These are phyloP conservation scores for Gossypium longicalyx DNA, from an alignment of 345 rosid genomes.

Conservation along the genomic window DNA sequence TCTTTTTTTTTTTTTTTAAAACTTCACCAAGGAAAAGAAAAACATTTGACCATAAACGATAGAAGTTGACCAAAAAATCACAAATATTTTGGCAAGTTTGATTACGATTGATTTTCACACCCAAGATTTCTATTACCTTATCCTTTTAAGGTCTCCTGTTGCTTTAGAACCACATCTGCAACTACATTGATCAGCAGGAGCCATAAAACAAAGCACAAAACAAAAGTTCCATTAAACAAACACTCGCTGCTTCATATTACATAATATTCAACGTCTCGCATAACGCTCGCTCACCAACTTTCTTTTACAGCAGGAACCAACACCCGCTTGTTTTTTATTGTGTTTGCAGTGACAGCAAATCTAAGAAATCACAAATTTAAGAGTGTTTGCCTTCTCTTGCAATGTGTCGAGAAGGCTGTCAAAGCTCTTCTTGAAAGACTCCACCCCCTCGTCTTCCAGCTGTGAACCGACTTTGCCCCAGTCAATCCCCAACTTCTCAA, in stretches of 20 bases:
- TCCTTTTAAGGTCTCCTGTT: too few species aligned
- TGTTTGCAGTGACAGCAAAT: conserved; percentile 6
- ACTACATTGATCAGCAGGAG: not conserved
- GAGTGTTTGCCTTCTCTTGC: conserved; percentile 92
- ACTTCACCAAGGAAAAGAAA: too few species aligned
- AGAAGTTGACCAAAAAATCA: too few species aligned
- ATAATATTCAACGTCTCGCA: conserved; percentile 12
- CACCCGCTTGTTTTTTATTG: conserved; percentile 29
- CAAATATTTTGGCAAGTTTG: too few species aligned
- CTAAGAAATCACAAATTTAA: conserved; percentile 30
- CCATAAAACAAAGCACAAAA: not conserved
- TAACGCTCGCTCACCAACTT: conserved; percentile 4
- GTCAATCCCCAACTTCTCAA: conserved; percentile 92
- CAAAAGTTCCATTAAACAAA: not conserved
- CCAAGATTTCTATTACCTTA: too few species aligned
- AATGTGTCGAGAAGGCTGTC: conserved; percentile 89
- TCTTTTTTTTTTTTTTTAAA: too few species aligned
- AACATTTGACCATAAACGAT: too few species aligned
- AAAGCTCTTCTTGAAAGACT: conserved; percentile 89
- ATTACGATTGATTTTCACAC: too few species aligned
- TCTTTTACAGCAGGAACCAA: conserved; percentile 20
- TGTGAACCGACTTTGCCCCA: conserved; percentile 78
- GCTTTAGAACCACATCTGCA: not conserved
- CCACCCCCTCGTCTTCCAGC: conserved; percentile 90
- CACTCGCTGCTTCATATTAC: conserved; percentile 20